phyloP scores from a whole-genome alignment of 257 asterid species.

The Solanum bukasovii region DNA sequence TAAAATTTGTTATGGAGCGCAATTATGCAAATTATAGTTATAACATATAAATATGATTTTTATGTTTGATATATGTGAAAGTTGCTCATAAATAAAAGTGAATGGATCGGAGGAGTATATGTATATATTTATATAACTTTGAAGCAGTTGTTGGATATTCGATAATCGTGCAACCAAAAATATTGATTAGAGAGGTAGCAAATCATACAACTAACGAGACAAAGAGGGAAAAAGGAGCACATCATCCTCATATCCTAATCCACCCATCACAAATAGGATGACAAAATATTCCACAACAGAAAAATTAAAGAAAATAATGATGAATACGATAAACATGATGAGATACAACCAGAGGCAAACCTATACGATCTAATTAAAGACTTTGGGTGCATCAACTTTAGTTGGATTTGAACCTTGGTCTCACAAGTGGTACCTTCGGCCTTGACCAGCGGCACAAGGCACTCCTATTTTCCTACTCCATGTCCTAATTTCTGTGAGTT shows the following conservation, averaged over 20 bases:
- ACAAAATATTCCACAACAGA: neutral
- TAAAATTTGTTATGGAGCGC: too few relatives aligned
- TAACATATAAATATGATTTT: too few relatives aligned
- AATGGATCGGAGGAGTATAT: neutral
- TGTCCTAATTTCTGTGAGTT: neutral
- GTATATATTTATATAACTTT: neutral
- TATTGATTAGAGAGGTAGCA: neutral
- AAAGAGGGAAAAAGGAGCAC: neutral
- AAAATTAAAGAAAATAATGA: neutral
- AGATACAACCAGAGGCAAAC: too few relatives aligned
- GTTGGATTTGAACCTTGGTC: neutral
- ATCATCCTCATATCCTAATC: neutral
- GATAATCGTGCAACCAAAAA: neutral
- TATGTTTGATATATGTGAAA: too few relatives aligned
- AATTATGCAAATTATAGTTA: too few relatives aligned
- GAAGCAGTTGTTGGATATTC: neutral
- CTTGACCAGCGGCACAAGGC: neutral
- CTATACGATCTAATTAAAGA: neutral
- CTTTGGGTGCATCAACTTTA: neutral
- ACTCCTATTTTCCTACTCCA: neutral
- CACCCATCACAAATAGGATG: neutral
- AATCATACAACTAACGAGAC: neutral
- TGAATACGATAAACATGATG: neutral
- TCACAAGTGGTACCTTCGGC: neutral
- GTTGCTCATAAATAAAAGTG: too few relatives aligned